Conservation (phyloP, 2,329 filamentous ascomycete genomes). For the Claviceps arundinis region DNA sequence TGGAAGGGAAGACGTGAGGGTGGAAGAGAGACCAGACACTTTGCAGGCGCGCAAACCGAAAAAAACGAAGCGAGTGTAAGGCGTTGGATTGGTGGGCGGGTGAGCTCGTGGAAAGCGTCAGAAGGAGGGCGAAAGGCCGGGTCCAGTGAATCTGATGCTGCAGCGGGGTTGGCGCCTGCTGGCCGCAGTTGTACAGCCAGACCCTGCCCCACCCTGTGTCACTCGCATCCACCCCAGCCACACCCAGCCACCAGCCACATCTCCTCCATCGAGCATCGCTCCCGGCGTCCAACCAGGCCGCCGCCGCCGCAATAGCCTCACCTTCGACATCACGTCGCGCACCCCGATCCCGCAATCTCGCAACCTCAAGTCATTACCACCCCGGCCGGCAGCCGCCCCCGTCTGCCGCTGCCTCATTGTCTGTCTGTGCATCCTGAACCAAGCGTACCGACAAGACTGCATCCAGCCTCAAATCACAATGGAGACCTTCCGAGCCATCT, state of each 20-base stretch:
- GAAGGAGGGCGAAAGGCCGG: slow-evolving; percentile 6
- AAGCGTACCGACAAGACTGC: background rate
- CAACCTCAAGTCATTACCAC: background rate
- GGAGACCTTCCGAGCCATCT: slow-evolving; percentile 77
- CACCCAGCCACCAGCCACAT: no score
- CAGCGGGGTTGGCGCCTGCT: background rate
- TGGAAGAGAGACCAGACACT: background rate
- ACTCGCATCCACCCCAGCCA: background rate
- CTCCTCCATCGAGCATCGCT: background rate
- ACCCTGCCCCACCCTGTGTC: background rate
- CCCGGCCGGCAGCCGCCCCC: background rate
- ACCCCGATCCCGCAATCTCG: background rate
- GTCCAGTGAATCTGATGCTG: background rate
- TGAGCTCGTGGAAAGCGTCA: slow-evolving; percentile 7
- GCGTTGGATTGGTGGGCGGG: slow-evolving; percentile 2
- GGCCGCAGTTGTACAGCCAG: no score
- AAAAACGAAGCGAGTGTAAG: background rate
- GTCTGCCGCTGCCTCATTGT: background rate
- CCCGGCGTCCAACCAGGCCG: background rate
- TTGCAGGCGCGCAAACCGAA: background rate
- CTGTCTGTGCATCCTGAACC: background rate
- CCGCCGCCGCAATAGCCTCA: background rate
- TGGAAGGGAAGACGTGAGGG: background rate
- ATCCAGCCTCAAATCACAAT: slow-evolving; percentile 33
- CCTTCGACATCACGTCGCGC: background rate